Base-by-base conservation (phyloP, 1,284 basidiomycete genomes). In the Flammula alnicola region DNA sequence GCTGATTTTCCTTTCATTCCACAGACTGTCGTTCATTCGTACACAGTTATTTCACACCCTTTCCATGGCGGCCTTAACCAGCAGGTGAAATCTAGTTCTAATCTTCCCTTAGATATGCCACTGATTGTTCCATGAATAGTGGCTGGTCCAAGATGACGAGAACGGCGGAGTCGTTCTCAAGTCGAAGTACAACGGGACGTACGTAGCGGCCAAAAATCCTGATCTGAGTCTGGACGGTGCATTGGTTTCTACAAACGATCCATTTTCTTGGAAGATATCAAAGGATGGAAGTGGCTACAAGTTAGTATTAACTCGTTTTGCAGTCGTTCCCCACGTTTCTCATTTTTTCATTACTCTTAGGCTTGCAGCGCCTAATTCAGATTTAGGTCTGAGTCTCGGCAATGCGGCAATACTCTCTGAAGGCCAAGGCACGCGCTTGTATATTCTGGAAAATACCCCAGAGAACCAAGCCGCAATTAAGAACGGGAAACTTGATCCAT, bases 41-140 rank as follows among this genome's bases (percentile, higher is more conserved):
- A 19, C 4, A 16, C 25, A 31, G 26, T 44, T 2, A 22, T 25
- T 1, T 29, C 42, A 12, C 35, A 39, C 19, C 33, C 42, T 19
- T 50, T 50, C 42, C 41, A 50, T 19, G 48, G 41, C 4, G 48
- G 41, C 5, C 3, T 27, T 20, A 44, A 35, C 5, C 48, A 50
- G 35, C 48, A 50, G 48, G 48, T 44, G 30, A 22, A 1, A 16
- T 25, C 25, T n/a, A 17, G 5, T 33, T 8, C n/a, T 29, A 12
- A 29, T 7, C 20, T 16, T 26, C 20, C 5, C 12, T 4, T 43
- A 26, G n/a, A 26, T 10, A 11, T 11, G 7, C 16, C 12, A 44
- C 17, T 32, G 8, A 6, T 3, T 25, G 4, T 26, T 16, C 30
- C 19, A 31, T 19, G 16, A 16, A 25, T 26, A 51, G 49, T 51